Evolutionary conservation across 345 rosid species (phyloP).

Genomic region (Pistacia integerrima): DNA sequence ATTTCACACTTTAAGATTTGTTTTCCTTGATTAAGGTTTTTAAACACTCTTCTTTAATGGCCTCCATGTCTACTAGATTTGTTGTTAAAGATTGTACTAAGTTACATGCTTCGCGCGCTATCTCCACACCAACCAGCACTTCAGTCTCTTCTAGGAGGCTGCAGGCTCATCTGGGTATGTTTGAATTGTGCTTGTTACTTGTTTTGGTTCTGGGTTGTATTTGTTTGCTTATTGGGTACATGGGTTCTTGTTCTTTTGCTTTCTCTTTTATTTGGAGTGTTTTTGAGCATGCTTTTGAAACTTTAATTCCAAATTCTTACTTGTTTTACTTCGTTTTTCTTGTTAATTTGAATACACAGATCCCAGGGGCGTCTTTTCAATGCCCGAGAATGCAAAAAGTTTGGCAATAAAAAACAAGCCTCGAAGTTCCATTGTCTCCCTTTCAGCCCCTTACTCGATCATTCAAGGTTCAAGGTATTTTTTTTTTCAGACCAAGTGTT

Average conservation of each 20-base stretch:
- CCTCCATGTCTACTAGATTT: constrained; percentile 67
- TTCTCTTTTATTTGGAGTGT: neutral
- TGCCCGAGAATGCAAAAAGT: constrained; percentile 35
- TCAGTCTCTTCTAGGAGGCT: constrained; percentile 31
- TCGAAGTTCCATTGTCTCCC: constrained; percentile 37
- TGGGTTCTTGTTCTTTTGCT: constrained; percentile 10
- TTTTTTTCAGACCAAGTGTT: constrained; percentile 13
- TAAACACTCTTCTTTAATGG: constrained; percentile 40
- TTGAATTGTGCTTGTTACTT: constrained; percentile 8
- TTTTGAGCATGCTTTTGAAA: constrained; percentile 1
- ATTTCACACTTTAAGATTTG: neutral
- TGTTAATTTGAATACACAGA: constrained; percentile 36
- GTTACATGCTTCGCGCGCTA: constrained; percentile 32
- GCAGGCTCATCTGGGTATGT: constrained; percentile 55
- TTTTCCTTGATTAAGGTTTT: neutral
- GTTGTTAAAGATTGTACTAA: constrained; percentile 46
- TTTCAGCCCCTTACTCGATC: constrained; percentile 27
- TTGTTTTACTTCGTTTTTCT: constrained; percentile 2
- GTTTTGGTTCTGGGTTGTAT: constrained; percentile 17
- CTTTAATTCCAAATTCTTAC: neutral
- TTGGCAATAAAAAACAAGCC: constrained; percentile 37
- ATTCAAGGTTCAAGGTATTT: constrained; percentile 52
- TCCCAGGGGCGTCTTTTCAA: constrained; percentile 34
- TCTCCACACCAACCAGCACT: constrained; percentile 28
- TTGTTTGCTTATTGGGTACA: constrained; percentile 3